phyloP scores from a whole-genome alignment of 2,329 filamentous ascomycete genomes.

The Trichoderma hamatum region DNA sequence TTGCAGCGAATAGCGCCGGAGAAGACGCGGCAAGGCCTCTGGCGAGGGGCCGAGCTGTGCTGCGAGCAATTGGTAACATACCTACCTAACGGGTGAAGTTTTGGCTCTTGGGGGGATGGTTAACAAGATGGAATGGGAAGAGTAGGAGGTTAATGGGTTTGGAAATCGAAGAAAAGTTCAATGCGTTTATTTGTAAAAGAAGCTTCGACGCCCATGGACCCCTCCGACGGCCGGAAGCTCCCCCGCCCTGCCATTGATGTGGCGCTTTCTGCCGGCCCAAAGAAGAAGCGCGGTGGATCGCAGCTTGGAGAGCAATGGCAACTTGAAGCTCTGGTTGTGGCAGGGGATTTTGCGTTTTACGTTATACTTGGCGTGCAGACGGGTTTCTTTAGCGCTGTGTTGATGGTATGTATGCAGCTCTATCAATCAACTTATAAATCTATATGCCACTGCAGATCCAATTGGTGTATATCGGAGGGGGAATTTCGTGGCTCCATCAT shows the following conservation, averaged over 20 bases:
- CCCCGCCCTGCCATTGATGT: constrained; percentile 13
- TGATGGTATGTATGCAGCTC: background rate
- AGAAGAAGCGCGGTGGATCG: constrained; percentile 8
- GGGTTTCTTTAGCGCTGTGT: background rate
- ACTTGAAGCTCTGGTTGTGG: background rate
- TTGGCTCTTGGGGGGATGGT: background rate
- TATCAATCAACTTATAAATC: background rate
- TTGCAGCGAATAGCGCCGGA: constrained; percentile 18
- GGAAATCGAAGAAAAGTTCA: background rate
- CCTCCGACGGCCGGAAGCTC: constrained; percentile 25
- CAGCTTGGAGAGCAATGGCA: background rate
- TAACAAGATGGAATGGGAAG: background rate
- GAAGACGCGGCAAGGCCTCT: constrained; percentile 19
- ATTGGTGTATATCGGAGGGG: background rate
- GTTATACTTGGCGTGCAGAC: background rate
- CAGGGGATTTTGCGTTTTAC: background rate
- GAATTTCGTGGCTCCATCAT: background rate
- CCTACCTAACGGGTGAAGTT: constrained; percentile 33
- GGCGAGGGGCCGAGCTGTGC: constrained; percentile 28
- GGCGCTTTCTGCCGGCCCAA: constrained; percentile 31
- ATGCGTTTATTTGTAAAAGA: constrained; percentile 16
- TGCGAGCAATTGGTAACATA: constrained; percentile 32
- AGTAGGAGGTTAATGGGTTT: background rate
- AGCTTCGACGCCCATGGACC: background rate
- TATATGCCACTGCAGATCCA: background rate